Evolutionary conservation across 1,284 basidiomycete genomes (phyloP).

Genomic region (Irpex sp.): DNA sequence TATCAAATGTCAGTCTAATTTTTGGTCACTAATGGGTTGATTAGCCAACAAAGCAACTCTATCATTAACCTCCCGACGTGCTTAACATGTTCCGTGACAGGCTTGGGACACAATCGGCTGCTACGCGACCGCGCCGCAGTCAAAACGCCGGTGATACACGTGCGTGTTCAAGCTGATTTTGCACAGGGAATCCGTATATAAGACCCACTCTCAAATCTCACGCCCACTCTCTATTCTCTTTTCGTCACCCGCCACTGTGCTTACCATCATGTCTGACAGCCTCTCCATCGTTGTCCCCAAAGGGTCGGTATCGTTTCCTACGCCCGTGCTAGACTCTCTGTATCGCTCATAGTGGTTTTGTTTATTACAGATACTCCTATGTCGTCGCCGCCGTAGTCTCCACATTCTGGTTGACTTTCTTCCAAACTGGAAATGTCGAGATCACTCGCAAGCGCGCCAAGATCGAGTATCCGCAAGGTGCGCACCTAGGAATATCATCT

Average conservation of each 20-base stretch:
- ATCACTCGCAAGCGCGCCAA: constrained; percentile 48
- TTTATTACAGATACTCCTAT: constrained; percentile 39
- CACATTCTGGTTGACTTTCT: constrained; percentile 44
- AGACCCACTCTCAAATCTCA: too few relatives aligned
- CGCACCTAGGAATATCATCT: background rate
- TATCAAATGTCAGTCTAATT: too few relatives aligned
- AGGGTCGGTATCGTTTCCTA: background rate
- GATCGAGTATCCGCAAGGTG: constrained; percentile 66
- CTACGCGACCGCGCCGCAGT: too few relatives aligned
- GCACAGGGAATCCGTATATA: too few relatives aligned
- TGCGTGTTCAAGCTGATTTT: too few relatives aligned
- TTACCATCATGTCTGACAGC: background rate
- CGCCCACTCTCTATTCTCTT: background rate
- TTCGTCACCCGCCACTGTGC: background rate
- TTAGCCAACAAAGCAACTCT: too few relatives aligned
- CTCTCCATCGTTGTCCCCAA: background rate
- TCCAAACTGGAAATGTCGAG: constrained; percentile 47
- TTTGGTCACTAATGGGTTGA: too few relatives aligned
- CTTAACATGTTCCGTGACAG: too few relatives aligned
- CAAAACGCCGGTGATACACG: too few relatives aligned
- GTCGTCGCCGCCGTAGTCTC: constrained; percentile 51
- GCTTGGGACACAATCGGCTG: too few relatives aligned
- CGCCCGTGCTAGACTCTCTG: background rate
- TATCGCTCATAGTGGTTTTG: background rate
- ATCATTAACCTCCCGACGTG: too few relatives aligned